phyloP scores from a whole-genome alignment of 2,329 filamentous ascomycete genomes.

The Aspergillus tanneri region DNA sequence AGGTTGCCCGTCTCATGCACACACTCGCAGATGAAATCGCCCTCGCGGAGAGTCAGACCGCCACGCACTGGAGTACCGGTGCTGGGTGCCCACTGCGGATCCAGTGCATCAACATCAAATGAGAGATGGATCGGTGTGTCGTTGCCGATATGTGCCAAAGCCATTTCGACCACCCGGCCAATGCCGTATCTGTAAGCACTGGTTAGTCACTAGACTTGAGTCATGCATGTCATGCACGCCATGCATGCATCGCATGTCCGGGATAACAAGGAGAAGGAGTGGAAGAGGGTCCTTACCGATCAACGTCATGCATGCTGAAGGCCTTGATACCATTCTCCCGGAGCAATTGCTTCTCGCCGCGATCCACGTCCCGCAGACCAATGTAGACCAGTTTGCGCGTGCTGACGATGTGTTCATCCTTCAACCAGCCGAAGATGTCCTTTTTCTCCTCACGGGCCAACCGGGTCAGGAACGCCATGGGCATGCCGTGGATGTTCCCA shows the following conservation, averaged over 20 bases:
- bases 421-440: conserved; percentile 87
- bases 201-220: neutral
- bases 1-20: conserved; percentile 77
- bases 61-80: conserved; percentile 94
- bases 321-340: conserved; percentile 88
- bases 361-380: conserved; percentile 86
- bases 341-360: conserved; percentile 89
- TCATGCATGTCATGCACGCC: neutral
- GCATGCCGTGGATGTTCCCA: conserved; percentile 98
- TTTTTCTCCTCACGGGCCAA: conserved; percentile 72
- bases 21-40: conserved; percentile 92
- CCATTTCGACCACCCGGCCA: conserved; percentile 95
- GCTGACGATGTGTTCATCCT: conserved; percentile 59
- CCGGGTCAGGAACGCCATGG: conserved; percentile 85
- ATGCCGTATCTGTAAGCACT: conserved; percentile 75
- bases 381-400: conserved; percentile 93
- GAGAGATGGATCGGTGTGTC: conserved; percentile 97
- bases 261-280: neutral
- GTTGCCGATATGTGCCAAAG: conserved; percentile 87
- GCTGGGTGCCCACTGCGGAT: conserved; percentile 93
- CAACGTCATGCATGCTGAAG: conserved; percentile 98
- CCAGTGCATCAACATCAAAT: conserved; percentile 94
- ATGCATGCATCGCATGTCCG: neutral
- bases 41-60: conserved; percentile 88
- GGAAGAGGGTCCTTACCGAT: conserved; percentile 59